phyloP scores from a whole-genome alignment of 805 yeast species.

The Candida odintsovae region DNA sequence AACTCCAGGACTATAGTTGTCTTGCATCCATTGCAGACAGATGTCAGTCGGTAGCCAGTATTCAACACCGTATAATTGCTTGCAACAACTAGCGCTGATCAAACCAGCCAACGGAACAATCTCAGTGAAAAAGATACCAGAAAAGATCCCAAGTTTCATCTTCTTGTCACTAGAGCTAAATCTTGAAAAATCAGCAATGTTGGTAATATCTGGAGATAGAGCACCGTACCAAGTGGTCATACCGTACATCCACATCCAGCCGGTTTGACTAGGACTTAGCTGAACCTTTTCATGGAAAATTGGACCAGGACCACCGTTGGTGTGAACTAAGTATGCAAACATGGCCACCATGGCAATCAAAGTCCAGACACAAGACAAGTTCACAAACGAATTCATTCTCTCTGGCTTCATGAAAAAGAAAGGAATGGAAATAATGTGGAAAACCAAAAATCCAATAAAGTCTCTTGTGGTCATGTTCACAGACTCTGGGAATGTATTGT shows the following conservation, averaged over 20 bases:
- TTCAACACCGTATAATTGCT: slow-evolving; percentile 29
- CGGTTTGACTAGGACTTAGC: slow-evolving; percentile 24
- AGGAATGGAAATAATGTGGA: slow-evolving; percentile 37
- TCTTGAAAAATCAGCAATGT: slow-evolving; percentile 36
- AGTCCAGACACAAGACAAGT: slow-evolving; percentile 30
- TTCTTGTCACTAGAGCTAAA: slow-evolving; percentile 27
- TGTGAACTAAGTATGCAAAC: slow-evolving; percentile 28
- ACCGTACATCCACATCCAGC: slow-evolving; percentile 37
- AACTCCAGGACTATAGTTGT: slow-evolving; percentile 28
- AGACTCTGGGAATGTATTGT: slow-evolving; percentile 31
- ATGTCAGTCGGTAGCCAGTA: slow-evolving; percentile 36
- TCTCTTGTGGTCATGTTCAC: slow-evolving; percentile 36
- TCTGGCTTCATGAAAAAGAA: slow-evolving; percentile 40
- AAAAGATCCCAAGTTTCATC: slow-evolving; percentile 25
- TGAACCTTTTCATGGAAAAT: slow-evolving; percentile 23
- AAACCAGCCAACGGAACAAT: slow-evolving; percentile 36
- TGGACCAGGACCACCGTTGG: slow-evolving; percentile 33
- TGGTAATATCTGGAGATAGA: slow-evolving; percentile 33
- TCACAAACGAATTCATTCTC: slow-evolving; percentile 31
- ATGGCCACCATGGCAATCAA: slow-evolving; percentile 37
- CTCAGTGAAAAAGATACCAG: slow-evolving; percentile 31
- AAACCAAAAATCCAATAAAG: slow-evolving; percentile 37
- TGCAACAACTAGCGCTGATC: slow-evolving; percentile 31
- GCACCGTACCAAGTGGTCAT: slow-evolving; percentile 37
- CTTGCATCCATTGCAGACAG: slow-evolving; percentile 32